Base-by-base conservation (phyloP, 1,139 yeast species). In the Kluyveromyces sp. region DNA sequence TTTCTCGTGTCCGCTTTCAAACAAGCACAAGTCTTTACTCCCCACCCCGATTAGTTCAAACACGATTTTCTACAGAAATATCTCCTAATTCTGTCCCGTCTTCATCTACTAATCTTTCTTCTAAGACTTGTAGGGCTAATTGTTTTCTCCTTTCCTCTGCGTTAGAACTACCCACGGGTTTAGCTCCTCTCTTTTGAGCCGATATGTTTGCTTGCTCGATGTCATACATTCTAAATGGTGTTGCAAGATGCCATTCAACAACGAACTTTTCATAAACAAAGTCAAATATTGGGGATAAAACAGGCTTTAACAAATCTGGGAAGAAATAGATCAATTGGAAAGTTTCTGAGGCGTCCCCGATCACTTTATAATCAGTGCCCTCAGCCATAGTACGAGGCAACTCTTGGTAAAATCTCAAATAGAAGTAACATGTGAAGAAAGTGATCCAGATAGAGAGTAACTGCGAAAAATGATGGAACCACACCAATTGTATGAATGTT, bases 321-420 rank as follows among this genome's bases (percentile, higher is more conserved):
- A 86, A 87, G 64, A 90, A 87, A 56, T 86, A 85, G 37, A 83
- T 81, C 53, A 89, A 71, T 47, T 86, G 81, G 71, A 90, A 90
- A 0, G 95, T 84, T 57, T 89, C 96, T 0, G 95, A 83, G 0
- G 96, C 95, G 64, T 89, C 96, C 39, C 97, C 97, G 65, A 53
- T 52, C 7, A 59, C 36, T n/a, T 33, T 41, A 21, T 30, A 31
- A n/a, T 46, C 34, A 28, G 45, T 31, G 15, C 41, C 35, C 7
- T 44, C 43, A n/a, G 49, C 38, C 31, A 47, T 37, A 3, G 50
- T 42, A 4, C n/a, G 45, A 6, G 55, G 58, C 27, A 60, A 48
- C 7, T 41, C 45, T 60, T 87, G 92, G 68, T 69, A 81, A 62
- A 87, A 89, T 54, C 97, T 73, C 54, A 90, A 71, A 61, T 88